Evolutionary conservation across 768 basidiomycete genomes (phyloP).

Genomic region (Pleurotus ostreatus): DNA sequence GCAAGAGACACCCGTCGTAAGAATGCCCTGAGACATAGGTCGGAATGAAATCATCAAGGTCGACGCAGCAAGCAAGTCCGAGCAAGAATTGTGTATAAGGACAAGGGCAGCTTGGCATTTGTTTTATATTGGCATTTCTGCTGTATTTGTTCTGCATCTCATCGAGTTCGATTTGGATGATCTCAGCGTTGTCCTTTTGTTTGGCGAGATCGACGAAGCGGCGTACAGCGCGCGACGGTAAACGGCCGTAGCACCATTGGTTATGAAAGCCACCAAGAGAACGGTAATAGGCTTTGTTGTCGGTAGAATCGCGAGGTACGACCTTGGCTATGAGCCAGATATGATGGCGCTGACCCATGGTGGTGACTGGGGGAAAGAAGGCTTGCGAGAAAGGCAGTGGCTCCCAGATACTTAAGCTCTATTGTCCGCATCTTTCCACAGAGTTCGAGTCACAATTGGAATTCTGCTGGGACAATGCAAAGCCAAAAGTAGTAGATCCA

Average conservation of each 20-base stretch:
- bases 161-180: slow-evolving; percentile 26
- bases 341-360: slow-evolving; percentile 39
- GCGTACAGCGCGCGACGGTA: slow-evolving; percentile 25
- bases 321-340: slow-evolving; percentile 34
- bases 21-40: slow-evolving; percentile 14
- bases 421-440: too few relatives aligned
- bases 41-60: slow-evolving; percentile 16
- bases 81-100: slow-evolving; percentile 28
- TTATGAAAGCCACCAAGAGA: slow-evolving; percentile 37
- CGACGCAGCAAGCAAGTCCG: slow-evolving; percentile 22
- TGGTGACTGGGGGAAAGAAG: not conserved
- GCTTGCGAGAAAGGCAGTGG: too few relatives aligned
- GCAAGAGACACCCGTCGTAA: slow-evolving; percentile 15
- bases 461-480: too few relatives aligned
- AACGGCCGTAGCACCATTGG: slow-evolving; percentile 33
- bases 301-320: slow-evolving; percentile 15
- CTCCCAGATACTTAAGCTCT: too few relatives aligned
- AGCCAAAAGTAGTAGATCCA: too few relatives aligned
- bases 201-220: slow-evolving; percentile 30
- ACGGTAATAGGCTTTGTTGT: slow-evolving; percentile 25
- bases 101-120: slow-evolving; percentile 23
- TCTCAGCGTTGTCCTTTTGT: slow-evolving; percentile 29
- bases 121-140: slow-evolving; percentile 9
- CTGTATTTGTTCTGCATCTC: slow-evolving; percentile 27
- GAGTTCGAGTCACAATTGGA: too few relatives aligned